These are phyloP conservation scores for Pichia sp. DNA, from an alignment of 1,139 yeast genomes.

Conservation along the genomic window DNA sequence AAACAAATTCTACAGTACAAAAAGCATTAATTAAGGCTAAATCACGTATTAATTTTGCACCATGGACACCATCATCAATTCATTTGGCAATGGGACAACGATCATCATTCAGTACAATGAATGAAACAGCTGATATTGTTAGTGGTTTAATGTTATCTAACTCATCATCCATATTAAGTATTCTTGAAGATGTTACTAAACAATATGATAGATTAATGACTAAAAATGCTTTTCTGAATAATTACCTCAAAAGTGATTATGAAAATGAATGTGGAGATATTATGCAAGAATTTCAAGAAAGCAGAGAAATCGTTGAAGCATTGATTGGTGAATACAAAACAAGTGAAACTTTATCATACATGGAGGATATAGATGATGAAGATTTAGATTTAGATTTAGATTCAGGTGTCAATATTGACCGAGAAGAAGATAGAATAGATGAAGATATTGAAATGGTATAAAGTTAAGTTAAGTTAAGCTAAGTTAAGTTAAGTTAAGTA, in stretches of 20 bases:
- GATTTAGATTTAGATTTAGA: slow-evolving; percentile 1
- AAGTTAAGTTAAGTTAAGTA: background rate
- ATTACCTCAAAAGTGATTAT: slow-evolving; percentile 51
- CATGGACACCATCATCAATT: slow-evolving; percentile 79
- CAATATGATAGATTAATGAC: slow-evolving; percentile 79
- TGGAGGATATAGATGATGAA: slow-evolving; percentile 32
- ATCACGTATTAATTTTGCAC: slow-evolving; percentile 73
- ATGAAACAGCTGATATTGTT: slow-evolving; percentile 29
- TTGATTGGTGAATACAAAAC: slow-evolving; percentile 68
- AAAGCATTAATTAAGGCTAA: slow-evolving; percentile 76
- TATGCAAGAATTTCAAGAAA: slow-evolving; percentile 71
- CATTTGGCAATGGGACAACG: slow-evolving; percentile 73
- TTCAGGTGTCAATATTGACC: background rate
- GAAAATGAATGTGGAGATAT: slow-evolving; percentile 45
- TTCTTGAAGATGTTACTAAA: slow-evolving; percentile 60
- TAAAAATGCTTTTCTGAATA: slow-evolving; percentile 79
- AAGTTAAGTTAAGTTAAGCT: background rate
- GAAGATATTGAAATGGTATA: background rate
- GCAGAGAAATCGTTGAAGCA: slow-evolving; percentile 63
- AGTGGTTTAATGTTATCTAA: slow-evolving; percentile 78
- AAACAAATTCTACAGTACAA: slow-evolving; percentile 55
- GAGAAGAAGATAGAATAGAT: background rate
- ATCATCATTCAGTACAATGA: slow-evolving; percentile 47
- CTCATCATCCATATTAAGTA: slow-evolving; percentile 61
- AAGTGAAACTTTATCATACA: slow-evolving; percentile 51